Conservation (phyloP, 176 grass and related monocot species). For the Raddia distichophylla region DNA sequence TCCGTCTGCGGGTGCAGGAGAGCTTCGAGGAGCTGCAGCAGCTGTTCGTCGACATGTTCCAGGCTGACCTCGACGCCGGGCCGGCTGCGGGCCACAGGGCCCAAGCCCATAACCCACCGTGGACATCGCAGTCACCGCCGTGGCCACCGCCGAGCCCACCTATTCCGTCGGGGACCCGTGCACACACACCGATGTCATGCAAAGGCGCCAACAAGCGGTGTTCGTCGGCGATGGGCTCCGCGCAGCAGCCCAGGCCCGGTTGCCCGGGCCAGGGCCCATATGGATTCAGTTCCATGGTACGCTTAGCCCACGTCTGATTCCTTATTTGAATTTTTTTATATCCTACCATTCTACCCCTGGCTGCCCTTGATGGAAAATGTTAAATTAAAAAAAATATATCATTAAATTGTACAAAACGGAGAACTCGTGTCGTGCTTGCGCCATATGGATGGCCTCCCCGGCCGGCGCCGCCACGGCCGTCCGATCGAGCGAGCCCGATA, state of each 20-base stretch:
- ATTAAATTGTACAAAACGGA: too few relatives aligned
- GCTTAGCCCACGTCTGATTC: background rate
- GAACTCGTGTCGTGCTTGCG: too few relatives aligned
- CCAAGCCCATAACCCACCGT: background rate
- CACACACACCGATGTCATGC: background rate
- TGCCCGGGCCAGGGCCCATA: background rate
- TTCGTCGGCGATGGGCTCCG: constrained; percentile 17
- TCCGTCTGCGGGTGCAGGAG: constrained; percentile 7
- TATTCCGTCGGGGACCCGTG: background rate
- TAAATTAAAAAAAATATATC: too few relatives aligned
- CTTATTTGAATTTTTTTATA: too few relatives aligned
- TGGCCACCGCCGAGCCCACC: background rate
- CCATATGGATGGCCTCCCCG: too few relatives aligned
- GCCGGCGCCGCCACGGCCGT: too few relatives aligned
- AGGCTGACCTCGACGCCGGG: constrained; percentile 44
- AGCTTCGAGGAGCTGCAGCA: constrained; percentile 84
- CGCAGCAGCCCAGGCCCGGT: constrained; percentile 16
- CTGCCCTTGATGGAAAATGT: too few relatives aligned
- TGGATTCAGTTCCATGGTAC: constrained; percentile 49
- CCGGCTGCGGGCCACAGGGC: background rate
- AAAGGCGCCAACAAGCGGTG: constrained; percentile 21
- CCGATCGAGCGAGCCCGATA: too few relatives aligned
- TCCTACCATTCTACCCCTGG: background rate
- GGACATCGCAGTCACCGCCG: background rate
- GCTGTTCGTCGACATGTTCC: constrained; percentile 82